Percentiles rank a stretch among this genome's conserved stretches.
Conservation (phyloP, 129 eudicot species). For the Heracleum sosnowskyi region DNA sequence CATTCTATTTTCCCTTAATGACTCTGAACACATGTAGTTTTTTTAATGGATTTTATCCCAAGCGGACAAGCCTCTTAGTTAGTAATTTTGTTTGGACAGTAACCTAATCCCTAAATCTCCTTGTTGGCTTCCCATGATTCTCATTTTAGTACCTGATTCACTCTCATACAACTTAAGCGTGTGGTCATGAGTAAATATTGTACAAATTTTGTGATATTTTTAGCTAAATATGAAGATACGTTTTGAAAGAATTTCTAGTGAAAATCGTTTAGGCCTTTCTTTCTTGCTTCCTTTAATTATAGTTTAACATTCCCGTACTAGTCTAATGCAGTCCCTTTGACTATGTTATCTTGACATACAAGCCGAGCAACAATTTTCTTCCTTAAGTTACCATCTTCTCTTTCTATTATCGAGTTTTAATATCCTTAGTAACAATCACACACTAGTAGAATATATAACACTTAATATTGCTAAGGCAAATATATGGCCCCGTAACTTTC, state of each 20-base stretch:
- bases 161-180: background rate
- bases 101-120: background rate
- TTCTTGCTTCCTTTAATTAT: background rate
- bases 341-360: background rate
- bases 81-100: background rate
- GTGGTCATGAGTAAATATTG: background rate
- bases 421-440: background rate
- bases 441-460: background rate
- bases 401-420: background rate
- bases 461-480: background rate
- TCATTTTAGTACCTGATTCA: background rate
- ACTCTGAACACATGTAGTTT: background rate
- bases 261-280: background rate
- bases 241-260: background rate
- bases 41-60: background rate
- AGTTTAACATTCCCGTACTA: background rate
- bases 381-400: background rate
- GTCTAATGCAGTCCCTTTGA: background rate
- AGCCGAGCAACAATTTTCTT: background rate
- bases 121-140: background rate
- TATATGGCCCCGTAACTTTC: background rate
- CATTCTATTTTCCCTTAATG: background rate
- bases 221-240: background rate
- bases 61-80: background rate
- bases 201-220: background rate